Conservation (phyloP, 2,329 filamentous ascomycete species). For the Colletotrichum caudatum region DNA sequence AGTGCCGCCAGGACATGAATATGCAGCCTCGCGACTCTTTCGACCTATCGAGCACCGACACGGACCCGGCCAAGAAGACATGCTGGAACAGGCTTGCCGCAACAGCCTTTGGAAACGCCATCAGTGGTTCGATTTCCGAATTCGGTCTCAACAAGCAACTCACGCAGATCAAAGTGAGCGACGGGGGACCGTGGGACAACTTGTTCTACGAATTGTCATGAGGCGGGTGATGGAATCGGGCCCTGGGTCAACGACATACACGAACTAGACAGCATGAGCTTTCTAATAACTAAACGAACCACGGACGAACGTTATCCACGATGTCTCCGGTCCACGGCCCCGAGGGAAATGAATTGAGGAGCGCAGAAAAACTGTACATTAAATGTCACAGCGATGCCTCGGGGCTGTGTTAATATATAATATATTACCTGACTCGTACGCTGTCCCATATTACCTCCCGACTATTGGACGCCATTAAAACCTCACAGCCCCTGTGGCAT, state of each 20-base stretch:
- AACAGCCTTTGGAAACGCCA: not conserved
- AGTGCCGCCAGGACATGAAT: not conserved
- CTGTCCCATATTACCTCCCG: no score
- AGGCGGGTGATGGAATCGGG: not conserved
- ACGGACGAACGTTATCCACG: not conserved
- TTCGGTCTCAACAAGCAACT: slow-evolving; percentile 18
- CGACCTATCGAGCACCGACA: not conserved
- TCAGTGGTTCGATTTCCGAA: not conserved
- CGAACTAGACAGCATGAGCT: not conserved
- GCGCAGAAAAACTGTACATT: rapidly evolving
- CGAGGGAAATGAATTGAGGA: not conserved
- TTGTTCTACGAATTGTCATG: not conserved
- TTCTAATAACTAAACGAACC: not conserved
- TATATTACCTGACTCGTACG: no score
- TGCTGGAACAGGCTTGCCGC: not conserved
- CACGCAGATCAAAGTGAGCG: slow-evolving; percentile 3
- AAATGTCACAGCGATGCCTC: not conserved
- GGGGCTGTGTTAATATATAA: not conserved
- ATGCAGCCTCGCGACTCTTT: not conserved
- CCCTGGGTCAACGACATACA: rapidly evolving
- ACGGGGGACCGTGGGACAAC: not conserved
- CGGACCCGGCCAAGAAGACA: not conserved
- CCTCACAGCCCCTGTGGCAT: no score
- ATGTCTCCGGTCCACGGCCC: rapidly evolving
- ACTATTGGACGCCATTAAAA: no score